Conservation (phyloP, 2,329 filamentous ascomycete species). For the Colletotrichum shisoi region DNA sequence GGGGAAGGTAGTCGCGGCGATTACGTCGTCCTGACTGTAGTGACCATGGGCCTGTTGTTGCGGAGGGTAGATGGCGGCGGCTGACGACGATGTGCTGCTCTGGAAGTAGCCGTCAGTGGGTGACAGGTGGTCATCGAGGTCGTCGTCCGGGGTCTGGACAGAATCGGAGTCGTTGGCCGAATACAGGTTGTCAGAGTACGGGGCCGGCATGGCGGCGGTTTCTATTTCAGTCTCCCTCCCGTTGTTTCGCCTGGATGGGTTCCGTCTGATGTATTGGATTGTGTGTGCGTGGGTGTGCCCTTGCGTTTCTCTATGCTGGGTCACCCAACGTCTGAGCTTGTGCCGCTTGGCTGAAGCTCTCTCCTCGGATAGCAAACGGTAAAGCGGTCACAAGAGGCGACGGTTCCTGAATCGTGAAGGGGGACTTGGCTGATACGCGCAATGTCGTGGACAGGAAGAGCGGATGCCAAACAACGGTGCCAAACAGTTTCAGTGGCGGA, state of each 20-base stretch:
- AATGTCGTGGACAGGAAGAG: conserved; percentile 28
- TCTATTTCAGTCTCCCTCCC: conserved; percentile 34
- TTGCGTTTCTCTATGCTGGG: conserved; percentile 32
- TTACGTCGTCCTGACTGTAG: conserved; percentile 36
- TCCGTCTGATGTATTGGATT: neutral
- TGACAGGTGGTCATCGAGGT: conserved; percentile 48
- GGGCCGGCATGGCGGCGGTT: conserved; percentile 52
- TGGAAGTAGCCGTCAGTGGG: conserved; percentile 63
- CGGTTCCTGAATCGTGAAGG: conserved; percentile 28
- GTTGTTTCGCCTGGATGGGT: neutral
- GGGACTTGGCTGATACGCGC: conserved; percentile 37
- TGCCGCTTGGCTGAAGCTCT: conserved; percentile 10
- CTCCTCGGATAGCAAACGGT: neutral
- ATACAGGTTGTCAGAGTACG: conserved; percentile 52
- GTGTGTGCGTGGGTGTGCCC: too few relatives aligned
- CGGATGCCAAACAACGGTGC: conserved; percentile 32
- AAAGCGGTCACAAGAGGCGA: conserved; percentile 11
- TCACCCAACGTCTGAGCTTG: conserved; percentile 32
- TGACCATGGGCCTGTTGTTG: conserved; percentile 28
- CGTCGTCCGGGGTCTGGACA: conserved; percentile 42
- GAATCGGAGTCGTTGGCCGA: conserved; percentile 36
- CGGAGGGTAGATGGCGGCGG: conserved; percentile 42
- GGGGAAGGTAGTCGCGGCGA: conserved; percentile 40
- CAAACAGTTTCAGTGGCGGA: conserved; percentile 24
- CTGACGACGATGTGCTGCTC: conserved; percentile 47